phyloP scores from a whole-genome alignment of 257 asterid species.

The Penstemon newberryi region DNA sequence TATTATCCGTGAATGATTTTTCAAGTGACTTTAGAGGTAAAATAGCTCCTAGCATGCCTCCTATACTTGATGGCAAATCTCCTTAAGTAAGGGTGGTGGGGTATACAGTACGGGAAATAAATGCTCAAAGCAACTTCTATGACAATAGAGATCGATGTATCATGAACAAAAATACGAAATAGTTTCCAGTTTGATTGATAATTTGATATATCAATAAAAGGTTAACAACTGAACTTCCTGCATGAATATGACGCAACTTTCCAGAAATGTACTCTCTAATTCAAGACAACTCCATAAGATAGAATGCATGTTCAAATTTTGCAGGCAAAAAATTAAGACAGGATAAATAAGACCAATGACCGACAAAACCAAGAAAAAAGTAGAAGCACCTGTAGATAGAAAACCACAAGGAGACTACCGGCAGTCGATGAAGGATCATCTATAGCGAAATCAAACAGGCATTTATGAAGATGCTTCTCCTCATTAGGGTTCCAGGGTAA shows the following conservation, averaged over 20 bases:
- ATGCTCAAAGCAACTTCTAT: no score
- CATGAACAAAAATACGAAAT: no score
- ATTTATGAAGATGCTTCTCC: constrained; percentile 83
- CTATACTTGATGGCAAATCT: constrained; percentile 1
- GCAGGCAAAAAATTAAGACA: constrained; percentile 7
- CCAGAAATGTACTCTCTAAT: background rate
- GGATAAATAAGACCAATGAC: constrained; percentile 1
- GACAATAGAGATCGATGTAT: no score
- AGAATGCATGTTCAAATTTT: background rate
- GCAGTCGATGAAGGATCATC: constrained; percentile 63
- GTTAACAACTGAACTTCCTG: no score
- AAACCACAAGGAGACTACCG: constrained; percentile 96
- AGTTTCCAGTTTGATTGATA: no score
- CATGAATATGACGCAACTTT: background rate
- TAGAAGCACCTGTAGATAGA: constrained; percentile 77
- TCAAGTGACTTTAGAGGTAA: background rate
- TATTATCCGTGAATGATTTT: constrained; percentile 17
- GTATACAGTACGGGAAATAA: no score
- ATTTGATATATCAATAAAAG: no score
- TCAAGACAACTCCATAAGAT: constrained; percentile 3
- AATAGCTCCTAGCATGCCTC: background rate
- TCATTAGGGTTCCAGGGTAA: constrained; percentile 92
- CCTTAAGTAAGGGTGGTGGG: no score
- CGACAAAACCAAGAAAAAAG: constrained; percentile 14
- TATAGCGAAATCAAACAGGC: constrained; percentile 63